phyloP scores from a whole-genome alignment of 192 early-diverging fungal species.

The Endogone sp. region DNA sequence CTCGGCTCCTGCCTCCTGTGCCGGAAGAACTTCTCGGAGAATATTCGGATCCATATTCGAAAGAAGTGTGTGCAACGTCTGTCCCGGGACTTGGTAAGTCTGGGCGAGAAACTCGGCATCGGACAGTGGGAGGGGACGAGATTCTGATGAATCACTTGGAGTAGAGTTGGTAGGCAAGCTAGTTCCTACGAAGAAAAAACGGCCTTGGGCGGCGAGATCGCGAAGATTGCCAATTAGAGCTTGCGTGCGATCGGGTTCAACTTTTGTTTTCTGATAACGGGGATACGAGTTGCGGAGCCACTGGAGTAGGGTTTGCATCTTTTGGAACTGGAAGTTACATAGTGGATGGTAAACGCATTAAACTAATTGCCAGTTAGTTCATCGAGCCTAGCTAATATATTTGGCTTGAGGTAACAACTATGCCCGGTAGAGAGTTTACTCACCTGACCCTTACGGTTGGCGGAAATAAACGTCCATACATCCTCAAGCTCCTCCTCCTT shows the following conservation, averaged over 20 bases:
- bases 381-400: no score
- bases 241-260: not conserved
- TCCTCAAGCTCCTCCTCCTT: not conserved
- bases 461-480: not conserved
- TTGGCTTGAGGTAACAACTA: no score
- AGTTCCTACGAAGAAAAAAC: no score
- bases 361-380: no score
- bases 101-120: not conserved
- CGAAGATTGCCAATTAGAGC: not conserved
- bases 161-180: not conserved
- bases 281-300: not conserved
- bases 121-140: not conserved
- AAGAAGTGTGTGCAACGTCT: not conserved
- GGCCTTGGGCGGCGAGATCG: not conserved
- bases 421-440: no score
- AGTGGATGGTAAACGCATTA: not conserved
- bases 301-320: not conserved
- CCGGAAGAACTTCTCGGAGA: not conserved
- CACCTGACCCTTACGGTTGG: not conserved
- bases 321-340: not conserved
- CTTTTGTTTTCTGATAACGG: not conserved
- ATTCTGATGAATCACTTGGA: not conserved
- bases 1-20: not conserved
- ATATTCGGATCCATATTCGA: not conserved
- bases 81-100: not conserved